Conservation (phyloP, 495 filamentous ascomycete species). For the Amphirosellinia nigrospora region DNA sequence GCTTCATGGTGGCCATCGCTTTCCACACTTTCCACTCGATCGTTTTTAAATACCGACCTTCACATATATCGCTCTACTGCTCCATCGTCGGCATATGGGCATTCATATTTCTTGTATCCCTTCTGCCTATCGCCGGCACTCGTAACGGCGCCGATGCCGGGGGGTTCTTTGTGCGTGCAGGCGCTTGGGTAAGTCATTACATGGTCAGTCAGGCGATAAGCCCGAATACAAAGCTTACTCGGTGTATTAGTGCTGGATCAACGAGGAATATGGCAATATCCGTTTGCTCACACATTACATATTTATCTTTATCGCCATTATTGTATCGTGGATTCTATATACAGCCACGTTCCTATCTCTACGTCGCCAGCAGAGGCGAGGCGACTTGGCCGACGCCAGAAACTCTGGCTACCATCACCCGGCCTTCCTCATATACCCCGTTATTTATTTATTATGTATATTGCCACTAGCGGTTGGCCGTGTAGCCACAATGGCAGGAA, state of each 20-base stretch:
- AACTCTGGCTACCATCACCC: conserved; percentile 53
- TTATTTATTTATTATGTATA: conserved; percentile 75
- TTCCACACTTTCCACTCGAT: conserved; percentile 72
- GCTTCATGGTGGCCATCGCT: conserved; percentile 74
- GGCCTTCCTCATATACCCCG: conserved; percentile 77
- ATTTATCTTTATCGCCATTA: conserved; percentile 77
- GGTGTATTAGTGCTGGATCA: conserved; percentile 71
- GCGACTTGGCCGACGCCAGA: conserved; percentile 21
- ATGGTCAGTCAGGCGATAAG: conserved; percentile 4
- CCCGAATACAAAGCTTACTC: conserved; percentile 14
- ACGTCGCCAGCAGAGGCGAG: conserved; percentile 33
- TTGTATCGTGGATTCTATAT: conserved; percentile 69
- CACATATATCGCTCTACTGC: conserved; percentile 58
- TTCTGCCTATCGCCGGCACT: conserved; percentile 58
- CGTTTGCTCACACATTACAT: conserved; percentile 79
- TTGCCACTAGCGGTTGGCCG: conserved; percentile 73
- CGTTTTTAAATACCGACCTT: conserved; percentile 62
- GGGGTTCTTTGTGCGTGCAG: conserved; percentile 66
- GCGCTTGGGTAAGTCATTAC: conserved; percentile 62
- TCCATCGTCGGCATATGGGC: conserved; percentile 61
- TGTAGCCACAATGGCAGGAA: conserved; percentile 67
- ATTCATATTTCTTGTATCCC: conserved; percentile 63
- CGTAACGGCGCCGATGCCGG: conserved; percentile 51
- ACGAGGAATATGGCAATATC: conserved; percentile 60
- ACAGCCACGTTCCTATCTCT: conserved; percentile 67